Evolutionary conservation across 345 rosid species (phyloP).

Genomic region (Dimocarpus longan): DNA sequence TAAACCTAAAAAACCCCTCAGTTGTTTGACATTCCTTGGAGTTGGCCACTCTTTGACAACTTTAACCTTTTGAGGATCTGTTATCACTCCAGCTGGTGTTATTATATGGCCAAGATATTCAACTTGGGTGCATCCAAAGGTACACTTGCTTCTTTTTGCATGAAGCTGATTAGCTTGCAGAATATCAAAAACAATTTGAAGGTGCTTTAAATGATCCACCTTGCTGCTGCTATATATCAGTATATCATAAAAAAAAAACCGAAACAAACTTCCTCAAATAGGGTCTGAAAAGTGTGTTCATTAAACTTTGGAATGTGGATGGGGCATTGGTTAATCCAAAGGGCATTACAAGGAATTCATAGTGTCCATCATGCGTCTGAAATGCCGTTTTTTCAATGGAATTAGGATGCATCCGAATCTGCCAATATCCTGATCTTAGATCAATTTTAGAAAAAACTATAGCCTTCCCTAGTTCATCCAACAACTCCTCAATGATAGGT

Average conservation of each 20-base stretch:
- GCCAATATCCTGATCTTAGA: not conserved
- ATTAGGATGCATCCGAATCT: not conserved
- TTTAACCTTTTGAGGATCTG: not conserved
- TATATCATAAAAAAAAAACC: not conserved
- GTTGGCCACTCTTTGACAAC: not conserved
- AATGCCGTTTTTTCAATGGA: not conserved
- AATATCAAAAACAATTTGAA: no score
- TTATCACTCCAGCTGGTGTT: not conserved
- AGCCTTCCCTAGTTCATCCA: not conserved
- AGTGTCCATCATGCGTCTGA: not conserved
- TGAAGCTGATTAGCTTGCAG: not conserved
- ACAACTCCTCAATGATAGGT: not conserved
- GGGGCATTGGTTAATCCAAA: no score
- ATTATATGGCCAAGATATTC: no score
- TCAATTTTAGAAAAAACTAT: not conserved
- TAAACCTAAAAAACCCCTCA: not conserved
- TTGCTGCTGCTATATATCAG: not conserved
- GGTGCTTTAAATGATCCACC: not conserved
- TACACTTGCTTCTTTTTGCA: no score
- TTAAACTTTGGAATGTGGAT: no score
- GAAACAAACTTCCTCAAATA: not conserved
- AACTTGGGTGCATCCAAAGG: no score
- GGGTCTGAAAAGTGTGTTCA: not conserved
- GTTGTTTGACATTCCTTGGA: not conserved
- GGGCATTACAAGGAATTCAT: not conserved